These are phyloP conservation scores for Adansonia grandidieri DNA, from an alignment of 441 rosid genomes.

Conservation along the genomic window DNA sequence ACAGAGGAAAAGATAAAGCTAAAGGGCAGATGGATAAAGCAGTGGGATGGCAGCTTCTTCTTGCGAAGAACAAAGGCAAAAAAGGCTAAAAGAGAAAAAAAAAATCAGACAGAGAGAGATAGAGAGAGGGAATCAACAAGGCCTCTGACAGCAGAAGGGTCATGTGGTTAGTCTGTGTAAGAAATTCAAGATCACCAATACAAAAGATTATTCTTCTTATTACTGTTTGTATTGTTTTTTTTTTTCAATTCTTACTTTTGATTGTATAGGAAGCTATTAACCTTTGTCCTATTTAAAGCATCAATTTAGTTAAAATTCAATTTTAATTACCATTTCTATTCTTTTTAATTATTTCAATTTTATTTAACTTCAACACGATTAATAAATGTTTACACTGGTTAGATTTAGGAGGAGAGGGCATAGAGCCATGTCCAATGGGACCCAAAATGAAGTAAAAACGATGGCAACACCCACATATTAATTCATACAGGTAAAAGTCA, in stretches of 20 bases:
- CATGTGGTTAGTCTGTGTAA: constrained; percentile 53
- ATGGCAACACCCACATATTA: not conserved
- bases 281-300: not conserved
- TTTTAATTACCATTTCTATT: not conserved
- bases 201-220: constrained; percentile 60
- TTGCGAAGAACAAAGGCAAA: constrained; percentile 54
- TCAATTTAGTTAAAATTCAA: not conserved
- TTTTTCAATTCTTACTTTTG: not conserved
- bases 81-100: constrained; percentile 37
- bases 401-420: no score
- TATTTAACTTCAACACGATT: no score
- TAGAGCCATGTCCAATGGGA: not conserved
- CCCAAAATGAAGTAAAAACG: not conserved
- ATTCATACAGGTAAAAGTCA: not conserved
- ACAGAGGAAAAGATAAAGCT: constrained; percentile 34
- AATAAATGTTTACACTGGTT: no score
- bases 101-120: constrained; percentile 35
- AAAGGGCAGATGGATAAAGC: constrained; percentile 49
- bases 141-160: constrained; percentile 47
- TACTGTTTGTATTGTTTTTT: constrained; percentile 24
- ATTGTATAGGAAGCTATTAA: not conserved
- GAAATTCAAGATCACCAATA: constrained; percentile 41
- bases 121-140: constrained; percentile 45
- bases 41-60: constrained; percentile 56
- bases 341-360: not conserved